Conservation (phyloP, 257 asterid species). For the Solanum okadae region DNA sequence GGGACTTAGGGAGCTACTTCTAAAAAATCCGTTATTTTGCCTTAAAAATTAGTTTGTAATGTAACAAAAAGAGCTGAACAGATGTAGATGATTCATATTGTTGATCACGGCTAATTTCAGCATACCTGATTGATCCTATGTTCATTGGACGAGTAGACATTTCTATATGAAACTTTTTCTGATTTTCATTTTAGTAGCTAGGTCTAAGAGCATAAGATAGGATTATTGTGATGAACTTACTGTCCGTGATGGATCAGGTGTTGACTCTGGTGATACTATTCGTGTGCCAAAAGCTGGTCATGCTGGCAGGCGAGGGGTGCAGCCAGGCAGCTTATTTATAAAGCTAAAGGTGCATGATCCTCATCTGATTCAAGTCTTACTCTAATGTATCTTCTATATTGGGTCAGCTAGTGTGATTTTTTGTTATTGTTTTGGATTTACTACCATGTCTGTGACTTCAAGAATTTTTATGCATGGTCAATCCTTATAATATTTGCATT, state of each 20-base stretch:
- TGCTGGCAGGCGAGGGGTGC: constrained; percentile 56
- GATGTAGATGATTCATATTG: neutral
- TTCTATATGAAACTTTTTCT: neutral
- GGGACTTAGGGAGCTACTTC: neutral
- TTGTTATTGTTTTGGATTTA: neutral
- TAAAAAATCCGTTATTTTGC: neutral
- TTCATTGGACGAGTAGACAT: neutral
- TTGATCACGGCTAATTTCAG: neutral
- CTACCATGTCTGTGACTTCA: neutral
- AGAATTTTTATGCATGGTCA: neutral
- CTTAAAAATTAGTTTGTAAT: neutral
- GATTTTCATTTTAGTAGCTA: neutral
- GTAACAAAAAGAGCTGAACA: neutral
- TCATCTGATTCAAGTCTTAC: neutral
- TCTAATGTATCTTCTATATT: neutral
- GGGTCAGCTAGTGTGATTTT: neutral
- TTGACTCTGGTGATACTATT: constrained; percentile 78
- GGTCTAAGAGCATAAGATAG: neutral
- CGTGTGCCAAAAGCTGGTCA: constrained; percentile 78
- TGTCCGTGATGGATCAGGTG: constrained; percentile 42
- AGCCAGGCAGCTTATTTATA: constrained; percentile 62
- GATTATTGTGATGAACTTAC: neutral
- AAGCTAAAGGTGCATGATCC: constrained; percentile 49
- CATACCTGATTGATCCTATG: neutral
- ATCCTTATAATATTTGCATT: neutral